These are phyloP conservation scores for Pestalotiopsis sp. DNA, from an alignment of 2,329 filamentous ascomycete genomes.

Conservation along the genomic window DNA sequence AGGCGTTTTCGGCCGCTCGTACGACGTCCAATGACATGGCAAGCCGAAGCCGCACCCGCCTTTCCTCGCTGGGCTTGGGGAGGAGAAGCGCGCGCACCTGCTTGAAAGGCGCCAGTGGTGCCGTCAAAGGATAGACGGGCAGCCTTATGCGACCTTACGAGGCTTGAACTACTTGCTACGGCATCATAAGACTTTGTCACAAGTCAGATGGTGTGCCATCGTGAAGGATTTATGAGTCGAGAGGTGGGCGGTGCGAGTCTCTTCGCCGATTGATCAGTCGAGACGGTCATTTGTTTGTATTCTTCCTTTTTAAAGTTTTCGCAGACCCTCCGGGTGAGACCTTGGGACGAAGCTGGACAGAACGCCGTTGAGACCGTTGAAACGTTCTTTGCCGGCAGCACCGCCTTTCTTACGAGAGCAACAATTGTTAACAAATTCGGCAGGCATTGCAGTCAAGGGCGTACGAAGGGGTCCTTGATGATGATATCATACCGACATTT, in stretches of 20 bases:
- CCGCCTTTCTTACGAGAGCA: background rate
- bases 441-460: background rate
- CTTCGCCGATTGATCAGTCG: background rate
- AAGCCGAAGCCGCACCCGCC: background rate
- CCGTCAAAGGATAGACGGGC: background rate
- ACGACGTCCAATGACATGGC: background rate
- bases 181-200: background rate
- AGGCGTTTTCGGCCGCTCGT: background rate
- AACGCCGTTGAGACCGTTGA: background rate
- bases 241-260: background rate
- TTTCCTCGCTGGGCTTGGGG: background rate
- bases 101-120: background rate
- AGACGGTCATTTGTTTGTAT: background rate
- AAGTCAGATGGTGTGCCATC: background rate
- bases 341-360: background rate
- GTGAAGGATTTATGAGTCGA: background rate
- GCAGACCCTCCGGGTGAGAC: background rate
- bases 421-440: background rate
- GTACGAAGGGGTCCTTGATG: background rate
- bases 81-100: background rate
- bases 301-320: background rate
- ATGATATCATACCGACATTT: too few species aligned
- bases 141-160: background rate
- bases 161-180: background rate
- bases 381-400: background rate